These are phyloP conservation scores for Aspergillus sp. DNA, from an alignment of 2,329 filamentous ascomycete genomes.

Conservation along the genomic window DNA sequence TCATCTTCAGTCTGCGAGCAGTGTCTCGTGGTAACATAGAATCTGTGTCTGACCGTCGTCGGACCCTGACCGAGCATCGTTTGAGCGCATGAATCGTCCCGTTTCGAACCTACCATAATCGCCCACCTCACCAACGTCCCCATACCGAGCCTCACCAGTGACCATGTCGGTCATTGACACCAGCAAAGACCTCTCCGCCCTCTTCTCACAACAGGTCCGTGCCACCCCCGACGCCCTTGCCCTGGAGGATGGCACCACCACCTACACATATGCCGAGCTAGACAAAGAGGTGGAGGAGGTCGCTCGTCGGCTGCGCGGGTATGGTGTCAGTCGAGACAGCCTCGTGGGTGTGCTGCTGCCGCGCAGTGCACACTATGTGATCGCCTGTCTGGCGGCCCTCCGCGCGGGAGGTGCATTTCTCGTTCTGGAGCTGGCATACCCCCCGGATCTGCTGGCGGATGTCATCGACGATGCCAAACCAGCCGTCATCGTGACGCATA, in stretches of 20 bases:
- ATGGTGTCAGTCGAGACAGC: constrained; percentile 70
- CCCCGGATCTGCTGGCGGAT: constrained; percentile 69
- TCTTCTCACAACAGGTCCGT: constrained; percentile 68
- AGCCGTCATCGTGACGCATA: constrained; percentile 67
- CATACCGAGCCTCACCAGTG: background rate
- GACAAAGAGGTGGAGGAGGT: constrained; percentile 66
- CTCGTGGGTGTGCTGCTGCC: constrained; percentile 74
- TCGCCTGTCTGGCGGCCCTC: constrained; percentile 74
- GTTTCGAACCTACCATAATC: background rate
- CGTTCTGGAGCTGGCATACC: constrained; percentile 77
- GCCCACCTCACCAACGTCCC: background rate
- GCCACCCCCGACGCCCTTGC: constrained; percentile 68
- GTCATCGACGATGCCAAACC: constrained; percentile 75
- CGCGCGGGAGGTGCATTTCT: constrained; percentile 77
- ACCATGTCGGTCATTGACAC: constrained; percentile 67
- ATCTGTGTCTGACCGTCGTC: too few relatives aligned
- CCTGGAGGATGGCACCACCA: constrained; percentile 66
- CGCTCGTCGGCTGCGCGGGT: constrained; percentile 60
- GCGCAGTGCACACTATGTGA: constrained; percentile 74
- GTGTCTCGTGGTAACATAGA: too few relatives aligned
- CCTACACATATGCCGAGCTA: constrained; percentile 71
- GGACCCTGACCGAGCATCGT: background rate
- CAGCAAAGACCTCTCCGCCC: constrained; percentile 68
- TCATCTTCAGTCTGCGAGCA: too few relatives aligned
- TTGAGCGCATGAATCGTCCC: background rate